Evolutionary conservation across 495 filamentous ascomycete genomes (phyloP).

Genomic region (Talaromyces nanjingensis): DNA sequence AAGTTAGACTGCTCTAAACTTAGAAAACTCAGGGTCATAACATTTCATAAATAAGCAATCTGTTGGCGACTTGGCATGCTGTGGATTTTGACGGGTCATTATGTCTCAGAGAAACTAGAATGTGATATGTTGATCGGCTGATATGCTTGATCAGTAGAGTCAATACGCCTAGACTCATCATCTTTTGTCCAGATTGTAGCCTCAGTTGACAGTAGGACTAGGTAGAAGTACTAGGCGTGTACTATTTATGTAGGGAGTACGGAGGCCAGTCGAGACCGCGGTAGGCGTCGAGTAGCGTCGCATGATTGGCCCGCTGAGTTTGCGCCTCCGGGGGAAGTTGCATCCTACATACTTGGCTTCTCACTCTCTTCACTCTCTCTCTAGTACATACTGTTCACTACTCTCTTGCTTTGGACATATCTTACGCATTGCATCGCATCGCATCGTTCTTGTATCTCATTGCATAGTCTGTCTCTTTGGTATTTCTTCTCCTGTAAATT

Average conservation of each 20-base stretch:
- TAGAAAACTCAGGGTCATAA: no score
- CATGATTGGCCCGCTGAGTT: neutral
- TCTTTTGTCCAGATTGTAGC: neutral
- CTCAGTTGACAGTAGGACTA: no score
- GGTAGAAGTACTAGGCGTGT: no score
- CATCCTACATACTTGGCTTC: neutral
- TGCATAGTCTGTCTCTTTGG: neutral
- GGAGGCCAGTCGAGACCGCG: neutral
- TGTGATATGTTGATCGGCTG: neutral
- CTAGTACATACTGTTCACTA: neutral
- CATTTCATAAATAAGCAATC: no score
- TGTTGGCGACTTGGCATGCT: no score
- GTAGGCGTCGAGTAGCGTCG: no score
- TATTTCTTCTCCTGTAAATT: neutral
- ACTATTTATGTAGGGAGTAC: neutral
- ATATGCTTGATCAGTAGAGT: neutral
- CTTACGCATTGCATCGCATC: neutral
- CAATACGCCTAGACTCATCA: neutral
- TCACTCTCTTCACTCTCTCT: neutral
- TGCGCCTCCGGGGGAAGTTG: neutral
- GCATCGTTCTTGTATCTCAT: neutral
- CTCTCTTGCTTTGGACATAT: neutral
- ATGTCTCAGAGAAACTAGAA: no score
- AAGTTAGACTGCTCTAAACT: no score
- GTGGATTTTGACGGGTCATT: no score